Conservation (phyloP, 2,329 filamentous ascomycete species). For the Neoascochyta sp. region DNA sequence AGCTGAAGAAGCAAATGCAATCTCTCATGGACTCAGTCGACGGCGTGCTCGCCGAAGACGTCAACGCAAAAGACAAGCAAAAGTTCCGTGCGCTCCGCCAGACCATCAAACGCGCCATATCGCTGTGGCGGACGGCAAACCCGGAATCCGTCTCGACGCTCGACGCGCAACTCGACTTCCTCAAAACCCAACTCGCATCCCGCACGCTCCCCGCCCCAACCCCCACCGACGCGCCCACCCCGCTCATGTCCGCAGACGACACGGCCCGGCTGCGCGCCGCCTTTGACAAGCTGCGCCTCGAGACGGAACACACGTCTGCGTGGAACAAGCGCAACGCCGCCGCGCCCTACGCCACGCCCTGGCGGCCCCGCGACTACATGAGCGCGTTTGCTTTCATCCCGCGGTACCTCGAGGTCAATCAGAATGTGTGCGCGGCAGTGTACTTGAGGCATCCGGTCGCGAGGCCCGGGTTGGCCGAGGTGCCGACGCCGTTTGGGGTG, state of each 20-base stretch:
- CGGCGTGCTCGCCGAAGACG: slow-evolving; percentile 53
- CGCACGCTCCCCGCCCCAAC: slow-evolving; percentile 4
- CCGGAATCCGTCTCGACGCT: slow-evolving; percentile 46
- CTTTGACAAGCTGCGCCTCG: slow-evolving; percentile 61
- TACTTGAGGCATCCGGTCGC: slow-evolving; percentile 94
- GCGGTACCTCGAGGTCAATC: slow-evolving; percentile 94
- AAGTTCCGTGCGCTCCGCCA: slow-evolving; percentile 69
- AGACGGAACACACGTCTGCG: slow-evolving; percentile 71
- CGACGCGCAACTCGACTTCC: slow-evolving; percentile 47
- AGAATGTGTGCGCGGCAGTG: slow-evolving; percentile 91
- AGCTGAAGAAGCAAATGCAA: slow-evolving; percentile 35
- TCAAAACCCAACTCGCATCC: slow-evolving; percentile 26
- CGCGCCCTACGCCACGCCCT: slow-evolving; percentile 86
- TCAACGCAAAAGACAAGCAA: slow-evolving; percentile 71
- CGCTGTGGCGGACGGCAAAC: slow-evolving; percentile 46
- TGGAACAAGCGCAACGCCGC: slow-evolving; percentile 31
- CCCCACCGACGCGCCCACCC: slow-evolving; percentile 2
- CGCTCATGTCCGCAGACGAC: slow-evolving; percentile 50
- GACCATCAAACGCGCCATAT: slow-evolving; percentile 61
- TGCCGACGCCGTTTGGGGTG: slow-evolving; percentile 72
- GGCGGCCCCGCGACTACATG: slow-evolving; percentile 84
- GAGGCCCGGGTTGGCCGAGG: slow-evolving; percentile 68
- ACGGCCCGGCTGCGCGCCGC: slow-evolving; percentile 53
- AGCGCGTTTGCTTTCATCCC: slow-evolving; percentile 91
- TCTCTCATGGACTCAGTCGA: slow-evolving; percentile 52